Evolutionary conservation across 2,329 filamentous ascomycete species (phyloP).

Genomic region (Calonectria pseudoturangicola): DNA sequence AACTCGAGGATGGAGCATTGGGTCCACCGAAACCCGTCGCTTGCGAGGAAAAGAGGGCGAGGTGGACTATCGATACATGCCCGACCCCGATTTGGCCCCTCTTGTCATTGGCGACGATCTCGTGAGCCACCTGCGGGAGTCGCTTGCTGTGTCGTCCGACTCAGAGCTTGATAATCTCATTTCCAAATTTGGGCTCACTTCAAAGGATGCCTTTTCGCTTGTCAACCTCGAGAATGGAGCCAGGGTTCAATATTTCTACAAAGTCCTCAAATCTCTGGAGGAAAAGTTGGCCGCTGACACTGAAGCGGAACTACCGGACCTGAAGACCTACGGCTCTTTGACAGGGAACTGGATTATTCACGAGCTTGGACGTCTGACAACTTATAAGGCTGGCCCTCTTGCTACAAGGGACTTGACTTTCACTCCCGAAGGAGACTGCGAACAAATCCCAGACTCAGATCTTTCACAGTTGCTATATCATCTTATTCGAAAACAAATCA

Average conservation of each 20-base stretch:
- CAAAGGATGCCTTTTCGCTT: conserved; percentile 89
- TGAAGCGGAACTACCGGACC: conserved; percentile 47
- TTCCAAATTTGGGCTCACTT: conserved; percentile 78
- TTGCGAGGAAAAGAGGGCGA: conserved; percentile 96
- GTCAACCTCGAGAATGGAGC: conserved; percentile 85
- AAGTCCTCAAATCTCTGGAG: conserved; percentile 73
- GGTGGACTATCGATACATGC: conserved; percentile 99
- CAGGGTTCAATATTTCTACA: conserved; percentile 87
- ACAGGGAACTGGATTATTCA: conserved; percentile 83
- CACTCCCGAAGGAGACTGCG: conserved; percentile 68
- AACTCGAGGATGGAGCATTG: conserved; percentile 94
- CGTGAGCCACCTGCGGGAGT: conserved; percentile 76
- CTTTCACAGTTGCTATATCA: conserved; percentile 72
- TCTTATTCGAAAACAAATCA: conserved; percentile 70
- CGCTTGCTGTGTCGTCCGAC: conserved; percentile 84
- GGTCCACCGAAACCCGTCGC: conserved; percentile 85
- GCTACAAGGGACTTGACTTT: conserved; percentile 61
- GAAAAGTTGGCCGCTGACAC: conserved; percentile 52
- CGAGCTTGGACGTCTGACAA: conserved; percentile 81
- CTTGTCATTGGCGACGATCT: conserved; percentile 84
- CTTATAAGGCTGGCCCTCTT: conserved; percentile 65
- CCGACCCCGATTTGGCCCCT: conserved; percentile 91
- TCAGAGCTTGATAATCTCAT: conserved; percentile 78
- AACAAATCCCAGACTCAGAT: conserved; percentile 65
- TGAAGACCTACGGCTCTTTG: conserved; percentile 65